Evolutionary conservation across 2,329 filamentous ascomycete genomes (phyloP), one percentile per base, ranked within the genome.

Genomic region (Exophiala sp.): DNA sequence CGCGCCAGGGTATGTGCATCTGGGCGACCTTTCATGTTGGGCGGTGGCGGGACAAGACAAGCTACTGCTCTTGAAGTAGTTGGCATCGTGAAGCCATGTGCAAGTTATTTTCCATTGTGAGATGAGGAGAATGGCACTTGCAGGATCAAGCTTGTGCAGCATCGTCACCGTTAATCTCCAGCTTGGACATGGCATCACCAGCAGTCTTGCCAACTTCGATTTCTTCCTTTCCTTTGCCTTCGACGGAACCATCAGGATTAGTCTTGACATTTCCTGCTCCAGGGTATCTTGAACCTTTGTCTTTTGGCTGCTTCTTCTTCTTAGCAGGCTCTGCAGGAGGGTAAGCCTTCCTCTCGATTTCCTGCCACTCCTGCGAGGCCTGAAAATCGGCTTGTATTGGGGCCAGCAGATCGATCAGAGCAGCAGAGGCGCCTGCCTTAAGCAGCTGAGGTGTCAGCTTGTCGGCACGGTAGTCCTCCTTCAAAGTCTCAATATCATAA

Each of bases 391-490:
- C 79, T 61, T 86, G 85, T 55, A 99, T 92, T 1, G 92, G 90
- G 2, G 79, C 83, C 53, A 96, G 78, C 10, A 97, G 45, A 6
- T 59, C 61, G 29, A 59, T 53, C 20, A 99, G 79, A 8, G 84
- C 89, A 48, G 83, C 79, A 4, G 87, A 81, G 5, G 95, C 84
- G 9, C 89, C 90, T n/a, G 86, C 81, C 76, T 99, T 97, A 48
- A 97, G 78, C 10, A 88, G 74, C 75, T 96, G 91, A 0, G 94
- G 94, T 1, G 88, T 90, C 58, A 96, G 80, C 80, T 88, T 78
- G 67, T 97, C 92, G 48, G 82, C 84, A 52, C 71, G 69, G 75
- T 95, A 97, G 71, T 96, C 92, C 12, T 85, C 82, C 60, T 89
- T 84, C 68, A 97, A 78, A 65, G 88, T 75, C 54, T 83, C 75